Base-by-base conservation (phyloP, 495 filamentous ascomycete species). In the Aspergillus funiculosus region DNA sequence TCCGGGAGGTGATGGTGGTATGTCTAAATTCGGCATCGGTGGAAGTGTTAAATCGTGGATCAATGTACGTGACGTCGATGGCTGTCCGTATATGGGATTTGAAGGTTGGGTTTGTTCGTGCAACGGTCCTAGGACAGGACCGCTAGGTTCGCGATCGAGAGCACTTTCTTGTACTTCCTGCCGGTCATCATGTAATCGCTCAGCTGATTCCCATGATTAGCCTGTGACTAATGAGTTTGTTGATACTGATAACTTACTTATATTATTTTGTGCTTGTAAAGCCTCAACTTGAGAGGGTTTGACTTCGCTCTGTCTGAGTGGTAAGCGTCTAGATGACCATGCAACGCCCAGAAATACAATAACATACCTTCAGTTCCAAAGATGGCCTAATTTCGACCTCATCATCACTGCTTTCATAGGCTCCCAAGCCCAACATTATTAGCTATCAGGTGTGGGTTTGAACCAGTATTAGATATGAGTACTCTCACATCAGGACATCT, bases 31-130 rank as follows among this genome's bases (percentile, higher is more conserved):
- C 6, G 87, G 83, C 1, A 82, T 52, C 1, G 87, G 72, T n/a
- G 92, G 91, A 9, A 96, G 75, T 5, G 92, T 96, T 20, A 96
- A 74, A 52, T 87, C 79, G 50, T 82, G 89, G 13, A 95, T 67
- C 3, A 84, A 64, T 13, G 75, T 65, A 43, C 86, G 82, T 15
- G 74, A 76, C 19, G 76, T 55, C 8, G 84, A 76, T 38, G 71
- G 64, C 6, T 79, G 80, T 9, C 71, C 67, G 8, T 58, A 39
- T 31, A 18, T 8, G 8, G 56, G 19, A 9, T 63, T 54, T 32
- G 52, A 34, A 17, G 51, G 20, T 14, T 58, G 58, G 6, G 38
- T 43, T 27, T 41, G 44, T 34, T 61, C 55, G 25, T 67, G 62
- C 28, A 62, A 56, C 28, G 76, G 73, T 17, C 69, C 73, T 22